Evolutionary conservation across 2,329 filamentous ascomycete species (phyloP).

Genomic region (Alternaria brassicae): DNA sequence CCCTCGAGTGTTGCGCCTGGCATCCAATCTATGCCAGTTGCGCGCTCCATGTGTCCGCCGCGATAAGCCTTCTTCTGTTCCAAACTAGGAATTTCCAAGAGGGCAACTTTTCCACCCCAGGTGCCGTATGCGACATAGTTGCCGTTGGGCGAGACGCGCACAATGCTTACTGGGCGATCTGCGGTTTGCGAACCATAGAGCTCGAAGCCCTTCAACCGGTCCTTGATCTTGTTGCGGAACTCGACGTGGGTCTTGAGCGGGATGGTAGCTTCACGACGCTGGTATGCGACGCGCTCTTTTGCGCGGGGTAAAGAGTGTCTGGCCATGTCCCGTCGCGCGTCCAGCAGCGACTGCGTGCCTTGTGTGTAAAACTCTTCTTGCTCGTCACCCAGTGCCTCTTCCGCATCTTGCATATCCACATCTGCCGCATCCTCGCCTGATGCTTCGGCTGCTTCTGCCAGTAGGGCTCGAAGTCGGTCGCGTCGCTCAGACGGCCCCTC

Average conservation of each 20-base stretch:
- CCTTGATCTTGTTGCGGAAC: constrained; percentile 87
- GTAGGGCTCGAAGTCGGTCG: constrained; percentile 81
- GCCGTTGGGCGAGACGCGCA: constrained; percentile 85
- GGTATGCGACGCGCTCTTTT: constrained; percentile 75
- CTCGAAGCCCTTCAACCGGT: constrained; percentile 81
- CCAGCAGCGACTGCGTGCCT: constrained; percentile 75
- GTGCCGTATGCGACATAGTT: constrained; percentile 87
- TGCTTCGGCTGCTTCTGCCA: constrained; percentile 75
- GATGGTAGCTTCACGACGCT: constrained; percentile 82
- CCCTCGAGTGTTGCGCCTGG: constrained; percentile 79
- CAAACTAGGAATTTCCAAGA: constrained; percentile 83
- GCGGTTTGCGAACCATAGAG: constrained; percentile 93
- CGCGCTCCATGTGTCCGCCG: constrained; percentile 82
- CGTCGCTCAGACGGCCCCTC: constrained; percentile 86
- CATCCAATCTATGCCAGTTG: constrained; percentile 90
- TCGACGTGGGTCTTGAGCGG: constrained; percentile 89
- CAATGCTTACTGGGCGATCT: constrained; percentile 89
- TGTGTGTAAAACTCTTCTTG: constrained; percentile 92
- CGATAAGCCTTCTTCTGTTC: constrained; percentile 77
- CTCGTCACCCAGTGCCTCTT: constrained; percentile 64
- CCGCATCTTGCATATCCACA: constrained; percentile 59
- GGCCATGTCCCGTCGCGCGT: constrained; percentile 80
- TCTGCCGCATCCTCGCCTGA: constrained; percentile 58
- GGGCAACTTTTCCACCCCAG: constrained; percentile 87
- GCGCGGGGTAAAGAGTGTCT: constrained; percentile 83